phyloP scores from a whole-genome alignment of 108 stramenopile species.

The Conticribra weissflogii region DNA sequence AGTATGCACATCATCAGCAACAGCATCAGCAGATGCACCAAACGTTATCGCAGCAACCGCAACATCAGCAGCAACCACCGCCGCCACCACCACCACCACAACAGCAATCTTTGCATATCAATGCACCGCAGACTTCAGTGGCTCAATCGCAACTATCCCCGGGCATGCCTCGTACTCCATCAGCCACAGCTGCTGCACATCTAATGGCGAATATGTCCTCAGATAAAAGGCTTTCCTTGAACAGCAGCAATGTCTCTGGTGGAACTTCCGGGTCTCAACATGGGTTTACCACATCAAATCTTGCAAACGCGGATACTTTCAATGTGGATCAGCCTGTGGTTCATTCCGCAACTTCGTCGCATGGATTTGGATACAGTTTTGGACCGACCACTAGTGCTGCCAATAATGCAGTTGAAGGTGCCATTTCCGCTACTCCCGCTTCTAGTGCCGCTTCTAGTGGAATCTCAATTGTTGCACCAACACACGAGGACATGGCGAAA shows the following conservation, averaged over 20 bases:
- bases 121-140: background rate
- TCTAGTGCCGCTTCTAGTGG: conserved; percentile 11
- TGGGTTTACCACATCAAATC: conserved; percentile 6
- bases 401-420: background rate
- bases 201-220: conserved; percentile 11
- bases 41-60: background rate
- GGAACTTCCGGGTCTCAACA: conserved; percentile 8
- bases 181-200: conserved; percentile 7
- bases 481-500: conserved; percentile 51
- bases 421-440: no score
- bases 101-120: conserved; percentile 1
- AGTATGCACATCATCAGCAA: conserved; percentile 1
- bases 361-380: conserved; percentile 11
- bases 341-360: background rate
- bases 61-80: background rate
- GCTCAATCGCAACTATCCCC: background rate
- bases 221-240: background rate
- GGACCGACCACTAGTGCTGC: background rate
- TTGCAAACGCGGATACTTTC: background rate
- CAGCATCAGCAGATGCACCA: conserved; percentile 1
- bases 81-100: background rate
- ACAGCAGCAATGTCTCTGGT: background rate
- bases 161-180: background rate
- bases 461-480: conserved; percentile 69
- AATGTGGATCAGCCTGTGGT: background rate